Base-by-base conservation (phyloP, 202 grass and related monocot species). In the Panicum hallii region DNA sequence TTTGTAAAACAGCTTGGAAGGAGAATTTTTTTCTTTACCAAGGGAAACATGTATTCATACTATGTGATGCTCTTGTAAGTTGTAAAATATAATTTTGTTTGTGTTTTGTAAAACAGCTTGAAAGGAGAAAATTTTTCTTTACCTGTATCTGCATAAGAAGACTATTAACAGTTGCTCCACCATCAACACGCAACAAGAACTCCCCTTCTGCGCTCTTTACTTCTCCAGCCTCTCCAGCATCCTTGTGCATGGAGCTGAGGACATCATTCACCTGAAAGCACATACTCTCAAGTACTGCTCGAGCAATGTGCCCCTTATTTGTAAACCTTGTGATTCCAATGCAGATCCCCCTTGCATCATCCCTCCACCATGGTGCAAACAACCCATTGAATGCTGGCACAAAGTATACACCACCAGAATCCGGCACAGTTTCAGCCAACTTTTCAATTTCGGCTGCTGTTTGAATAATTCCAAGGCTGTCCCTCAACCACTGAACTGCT, bases 221-320 rank as follows among this genome's bases (percentile, higher is more conserved):
- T 55, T 97, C 88, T 23, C 87, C 85, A 67, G 75, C 79, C 20
- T 89, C 91, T 12, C 87, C 87, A 16, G 89, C 93, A 86, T 99
- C 96, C 79, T 94, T 95, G 4, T 95, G 96, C 96, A 99, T 99
- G 19, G 93, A 95, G 58, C 63, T 85, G 3, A 99, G 87, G 11
- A 99, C 96, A 88, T 99, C 96, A 72, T 95, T 99, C 7, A 99
- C 96, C 86, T 99, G 96, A 77, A 95, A 99, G 50, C 93, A 99
- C 83, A 99, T 93, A 73, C 96, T 99, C 79, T 99, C 93, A 0
- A 99, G 88, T 6, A 99, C 96, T 4, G 96, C 79, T 63, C 93
- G 86, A 60, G 93, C 93, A 79, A 99, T 90, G 48, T 99, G 96
- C 0, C 84, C 91, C 46, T 90, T 95, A 40, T 89, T 99, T 1